Conservation (phyloP, 1,284 basidiomycete genomes). For the Ganoderma leucocontextum region DNA sequence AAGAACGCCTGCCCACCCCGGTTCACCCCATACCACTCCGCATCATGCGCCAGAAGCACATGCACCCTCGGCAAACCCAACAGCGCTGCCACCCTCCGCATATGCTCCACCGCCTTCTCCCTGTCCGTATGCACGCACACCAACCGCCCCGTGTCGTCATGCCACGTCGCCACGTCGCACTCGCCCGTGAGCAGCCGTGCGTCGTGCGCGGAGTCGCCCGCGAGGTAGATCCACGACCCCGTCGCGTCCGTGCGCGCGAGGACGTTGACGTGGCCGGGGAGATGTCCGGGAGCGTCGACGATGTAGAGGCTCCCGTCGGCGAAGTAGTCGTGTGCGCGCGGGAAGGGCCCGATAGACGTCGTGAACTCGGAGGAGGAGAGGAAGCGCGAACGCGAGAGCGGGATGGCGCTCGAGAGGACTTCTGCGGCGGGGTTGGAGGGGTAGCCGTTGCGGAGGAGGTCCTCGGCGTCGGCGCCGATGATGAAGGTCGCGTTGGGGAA, state of each 20-base stretch:
- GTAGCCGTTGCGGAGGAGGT: slow-evolving; percentile 48
- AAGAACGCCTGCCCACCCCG: slow-evolving; percentile 23
- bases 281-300: slow-evolving; percentile 62
- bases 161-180: slow-evolving; percentile 47
- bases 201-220: slow-evolving; percentile 63
- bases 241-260: slow-evolving; percentile 62
- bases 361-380: slow-evolving; percentile 46
- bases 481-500: slow-evolving; percentile 58
- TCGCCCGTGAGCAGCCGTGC: slow-evolving; percentile 57
- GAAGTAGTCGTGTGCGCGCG: slow-evolving; percentile 58
- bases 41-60: slow-evolving; percentile 61
- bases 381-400: slow-evolving; percentile 51
- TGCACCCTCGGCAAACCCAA: slow-evolving; percentile 48
- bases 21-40: slow-evolving; percentile 50
- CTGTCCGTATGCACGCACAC: slow-evolving; percentile 54
- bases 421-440: slow-evolving; percentile 49
- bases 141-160: slow-evolving; percentile 33
- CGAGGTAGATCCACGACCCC: slow-evolving; percentile 65
- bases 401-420: slow-evolving; percentile 50
- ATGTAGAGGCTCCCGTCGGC: slow-evolving; percentile 65
- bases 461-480: slow-evolving; percentile 48
- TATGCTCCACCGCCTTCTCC: slow-evolving; percentile 50
- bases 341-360: slow-evolving; percentile 57
- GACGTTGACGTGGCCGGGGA: slow-evolving; percentile 59
- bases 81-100: slow-evolving; percentile 49